Percentiles rank a stretch among this genome's conserved stretches.
These are phyloP conservation scores for Heterobasidion irregulare DNA, from an alignment of 1,284 basidiomycete genomes.

Conservation along the genomic window DNA sequence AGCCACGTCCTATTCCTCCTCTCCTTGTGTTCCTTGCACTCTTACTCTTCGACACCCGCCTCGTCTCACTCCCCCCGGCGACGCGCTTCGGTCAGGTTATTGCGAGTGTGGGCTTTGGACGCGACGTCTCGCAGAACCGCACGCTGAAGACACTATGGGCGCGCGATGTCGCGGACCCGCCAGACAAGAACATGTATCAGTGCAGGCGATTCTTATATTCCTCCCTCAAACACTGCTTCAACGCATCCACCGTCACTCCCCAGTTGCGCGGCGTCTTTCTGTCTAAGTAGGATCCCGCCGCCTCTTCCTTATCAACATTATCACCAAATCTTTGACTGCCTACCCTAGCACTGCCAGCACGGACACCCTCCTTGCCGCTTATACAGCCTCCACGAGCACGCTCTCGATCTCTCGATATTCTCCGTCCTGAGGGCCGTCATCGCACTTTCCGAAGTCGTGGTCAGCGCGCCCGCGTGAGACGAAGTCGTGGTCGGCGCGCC, in stretches of 20 bases:
- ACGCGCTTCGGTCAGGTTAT: slow-evolving; percentile 55
- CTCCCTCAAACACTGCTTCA: slow-evolving; percentile 49
- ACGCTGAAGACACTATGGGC: slow-evolving; percentile 70
- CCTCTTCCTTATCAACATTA: slow-evolving; percentile 1
- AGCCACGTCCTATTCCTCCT: no score
- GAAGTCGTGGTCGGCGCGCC: no score
- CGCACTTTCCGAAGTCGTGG: slow-evolving; percentile 55
- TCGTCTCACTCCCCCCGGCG: slow-evolving; percentile 45
- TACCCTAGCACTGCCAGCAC: slow-evolving; percentile 40
- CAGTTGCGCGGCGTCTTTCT: slow-evolving; percentile 65
- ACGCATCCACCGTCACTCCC: slow-evolving; percentile 36
- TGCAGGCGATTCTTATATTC: slow-evolving; percentile 3
- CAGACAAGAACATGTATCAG: slow-evolving; percentile 55
- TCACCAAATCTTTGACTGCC: not conserved
- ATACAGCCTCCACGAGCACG: no score
- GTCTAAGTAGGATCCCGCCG: slow-evolving; percentile 33
- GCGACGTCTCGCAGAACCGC: slow-evolving; percentile 47
- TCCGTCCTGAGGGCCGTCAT: slow-evolving; percentile 61
- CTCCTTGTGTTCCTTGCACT: no score
- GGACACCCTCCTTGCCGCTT: slow-evolving; percentile 57
- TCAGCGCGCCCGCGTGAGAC: no score
- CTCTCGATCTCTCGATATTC: slow-evolving; percentile 64
- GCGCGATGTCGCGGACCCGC: slow-evolving; percentile 50
- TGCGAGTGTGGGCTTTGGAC: slow-evolving; percentile 56
- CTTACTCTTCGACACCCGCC: no score